Evolutionary conservation across 164 flowering plant species (phyloP).

Genomic region (Magnolia sinica): DNA sequence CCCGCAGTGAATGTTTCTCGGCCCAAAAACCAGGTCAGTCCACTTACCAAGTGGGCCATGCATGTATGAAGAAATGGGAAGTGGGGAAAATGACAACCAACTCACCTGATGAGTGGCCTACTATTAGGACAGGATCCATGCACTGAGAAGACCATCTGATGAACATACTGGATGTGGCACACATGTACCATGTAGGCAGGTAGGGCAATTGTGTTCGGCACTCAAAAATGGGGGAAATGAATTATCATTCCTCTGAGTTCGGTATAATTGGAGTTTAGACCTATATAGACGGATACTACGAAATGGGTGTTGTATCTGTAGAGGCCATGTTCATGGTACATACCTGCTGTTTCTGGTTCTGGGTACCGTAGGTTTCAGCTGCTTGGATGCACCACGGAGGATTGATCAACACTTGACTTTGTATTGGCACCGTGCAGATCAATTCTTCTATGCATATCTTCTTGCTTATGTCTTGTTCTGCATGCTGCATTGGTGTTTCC

Average conservation of each 20-base stretch:
- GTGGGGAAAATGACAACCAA: not conserved
- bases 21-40: not conserved
- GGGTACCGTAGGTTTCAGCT: not conserved
- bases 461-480: not conserved
- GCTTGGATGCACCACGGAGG: not conserved
- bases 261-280: not conserved
- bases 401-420: not conserved
- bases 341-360: not conserved
- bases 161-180: not conserved
- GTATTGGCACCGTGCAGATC: not conserved
- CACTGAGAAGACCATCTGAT: too few relatives aligned
- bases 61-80: not conserved
- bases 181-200: not conserved
- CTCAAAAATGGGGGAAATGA: not conserved
- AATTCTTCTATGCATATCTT: not conserved
- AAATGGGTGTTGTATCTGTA: not conserved
- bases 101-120: not conserved
- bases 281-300: not conserved
- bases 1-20: not conserved
- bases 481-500: not conserved
- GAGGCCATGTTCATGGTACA: not conserved
- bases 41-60: not conserved
- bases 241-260: not conserved
- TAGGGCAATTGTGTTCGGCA: not conserved
- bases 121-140: not conserved